Evolutionary conservation across 2,329 filamentous ascomycete species (phyloP).

Genomic region (Cyphellophora europaea): DNA sequence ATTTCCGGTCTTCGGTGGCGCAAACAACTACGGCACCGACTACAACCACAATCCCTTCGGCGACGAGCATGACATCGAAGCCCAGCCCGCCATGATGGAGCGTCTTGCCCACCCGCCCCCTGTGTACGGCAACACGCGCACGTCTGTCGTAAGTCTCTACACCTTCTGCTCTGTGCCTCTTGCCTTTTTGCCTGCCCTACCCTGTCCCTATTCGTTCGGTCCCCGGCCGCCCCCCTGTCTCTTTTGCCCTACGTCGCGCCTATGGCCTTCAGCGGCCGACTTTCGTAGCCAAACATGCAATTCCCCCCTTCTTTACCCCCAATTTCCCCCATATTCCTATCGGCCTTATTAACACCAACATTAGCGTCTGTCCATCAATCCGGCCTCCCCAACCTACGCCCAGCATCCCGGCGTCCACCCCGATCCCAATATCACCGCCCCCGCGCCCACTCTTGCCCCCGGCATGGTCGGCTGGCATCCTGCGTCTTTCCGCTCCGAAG

Average conservation of each 20-base stretch:
- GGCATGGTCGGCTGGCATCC: conserved; percentile 42
- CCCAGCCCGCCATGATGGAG: background rate
- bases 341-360: too few species aligned
- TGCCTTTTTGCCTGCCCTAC: background rate
- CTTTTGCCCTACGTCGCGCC: too few species aligned
- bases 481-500: conserved; percentile 67
- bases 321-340: too few species aligned
- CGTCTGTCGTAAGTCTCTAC: conserved; percentile 61
- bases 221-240: too few species aligned
- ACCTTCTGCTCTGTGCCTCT: conserved; percentile 2
- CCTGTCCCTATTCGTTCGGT: too few species aligned
- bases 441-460: conserved; percentile 11
- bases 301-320: too few species aligned
- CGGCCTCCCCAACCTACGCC: conserved; percentile 8
- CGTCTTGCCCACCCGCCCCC: conserved; percentile 54
- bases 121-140: conserved; percentile 76
- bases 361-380: too few species aligned
- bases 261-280: too few species aligned
- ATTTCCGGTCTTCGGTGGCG: background rate
- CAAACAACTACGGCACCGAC: background rate
- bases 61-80: background rate
- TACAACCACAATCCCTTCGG: background rate
- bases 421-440: conserved; percentile 17
- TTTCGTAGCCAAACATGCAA: too few species aligned
- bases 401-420: conserved; percentile 34